A percentile compares a stretch with the other conserved stretches of the same genome.
Evolutionary conservation across 306 rosid species (phyloP).

Genomic region (Lathyrus tuberosus): DNA sequence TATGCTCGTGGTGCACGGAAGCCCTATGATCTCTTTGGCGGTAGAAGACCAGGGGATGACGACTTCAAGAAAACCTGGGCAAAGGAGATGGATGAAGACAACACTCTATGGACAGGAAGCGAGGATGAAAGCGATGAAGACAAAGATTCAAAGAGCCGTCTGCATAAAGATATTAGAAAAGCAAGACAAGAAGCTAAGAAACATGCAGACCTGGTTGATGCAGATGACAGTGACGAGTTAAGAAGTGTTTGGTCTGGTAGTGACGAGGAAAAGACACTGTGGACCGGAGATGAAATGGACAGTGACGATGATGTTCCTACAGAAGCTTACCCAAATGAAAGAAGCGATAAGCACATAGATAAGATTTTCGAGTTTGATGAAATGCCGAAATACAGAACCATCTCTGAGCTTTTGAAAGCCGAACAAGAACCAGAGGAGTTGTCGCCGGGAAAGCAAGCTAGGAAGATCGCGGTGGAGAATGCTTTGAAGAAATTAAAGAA

Average conservation of each 20-base stretch:
- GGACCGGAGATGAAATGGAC: conserved; percentile 89
- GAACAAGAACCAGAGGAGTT: conserved; percentile 82
- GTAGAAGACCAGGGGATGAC: conserved; percentile 44
- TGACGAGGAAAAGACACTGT: conserved; percentile 86
- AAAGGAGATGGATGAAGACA: conserved; percentile 74
- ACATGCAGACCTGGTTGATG: conserved; percentile 71
- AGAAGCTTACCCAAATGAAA: conserved; percentile 79
- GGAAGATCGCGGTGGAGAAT: conserved; percentile 84
- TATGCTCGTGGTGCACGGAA: conserved; percentile 54
- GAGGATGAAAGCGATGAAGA: conserved; percentile 67
- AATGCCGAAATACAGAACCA: conserved; percentile 71
- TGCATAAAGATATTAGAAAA: conserved; percentile 65
- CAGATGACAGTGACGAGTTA: conserved; percentile 80
- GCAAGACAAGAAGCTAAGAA: conserved; percentile 71
- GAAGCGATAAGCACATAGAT: conserved; percentile 74
- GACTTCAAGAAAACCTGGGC: no score
- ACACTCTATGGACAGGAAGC: conserved; percentile 72
- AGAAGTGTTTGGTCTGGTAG: conserved; percentile 86
- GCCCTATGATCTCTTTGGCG: conserved; percentile 72
- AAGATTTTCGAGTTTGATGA: conserved; percentile 86
- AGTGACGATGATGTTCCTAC: conserved; percentile 75
- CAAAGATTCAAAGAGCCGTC: conserved; percentile 42
- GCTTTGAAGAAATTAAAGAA: conserved; percentile 81
- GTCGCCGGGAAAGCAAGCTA: conserved; percentile 84
- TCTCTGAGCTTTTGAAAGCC: conserved; percentile 68